Evolutionary conservation across 176 grass and related monocot genomes (phyloP), one percentile per base, ranked within the genome.

Genomic region (Rhynchospora breviuscula): DNA sequence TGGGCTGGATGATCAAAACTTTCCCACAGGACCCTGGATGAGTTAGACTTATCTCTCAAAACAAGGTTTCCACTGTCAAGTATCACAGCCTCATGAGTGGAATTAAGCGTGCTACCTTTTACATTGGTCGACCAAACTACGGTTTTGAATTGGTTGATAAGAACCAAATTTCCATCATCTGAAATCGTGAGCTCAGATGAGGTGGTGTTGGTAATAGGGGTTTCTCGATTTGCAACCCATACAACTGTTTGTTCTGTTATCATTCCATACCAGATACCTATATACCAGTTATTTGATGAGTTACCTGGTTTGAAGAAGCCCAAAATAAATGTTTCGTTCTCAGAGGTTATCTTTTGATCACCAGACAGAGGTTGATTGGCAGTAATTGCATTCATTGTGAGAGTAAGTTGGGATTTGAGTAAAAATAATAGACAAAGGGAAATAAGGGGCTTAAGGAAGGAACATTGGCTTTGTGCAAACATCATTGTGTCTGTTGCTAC

Each of bases 1-100:
- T 92, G 79, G 31, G 90, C 87, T 6, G 86, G 88, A 45, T 90
- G 77, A 69, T 92, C 81, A 49, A 92, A 95, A 83, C 88, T 95
- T 71, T 90, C 86, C 86, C 90, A 92, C 52, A 87, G 18, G 10
- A 85, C 45, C 65, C 82, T 51, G 1, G 84, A 86, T 58, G 89
- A 84, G 31, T 87, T 84, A 21, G 19, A 59, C 21, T 78, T 78
- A 52, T 67, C 80, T n/a, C 47, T 63, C 52, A 94, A 71, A 19
- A 89, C 51, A 65, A 94, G 57, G 65, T 91, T 94, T 59, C 87
- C 87, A 40, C 7, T 91, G 19, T 84, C 90, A 29, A 84, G 22
- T 1, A 91, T 58, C 57, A 46, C 44, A 57, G 79, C 79, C 44
- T 80, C 23, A n/a, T n/a, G n/a, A 12, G 79, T 88, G 23, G 62